Evolutionary conservation across 805 yeast species (phyloP).

Genomic region (Barnettozyma sucrosica): DNA sequence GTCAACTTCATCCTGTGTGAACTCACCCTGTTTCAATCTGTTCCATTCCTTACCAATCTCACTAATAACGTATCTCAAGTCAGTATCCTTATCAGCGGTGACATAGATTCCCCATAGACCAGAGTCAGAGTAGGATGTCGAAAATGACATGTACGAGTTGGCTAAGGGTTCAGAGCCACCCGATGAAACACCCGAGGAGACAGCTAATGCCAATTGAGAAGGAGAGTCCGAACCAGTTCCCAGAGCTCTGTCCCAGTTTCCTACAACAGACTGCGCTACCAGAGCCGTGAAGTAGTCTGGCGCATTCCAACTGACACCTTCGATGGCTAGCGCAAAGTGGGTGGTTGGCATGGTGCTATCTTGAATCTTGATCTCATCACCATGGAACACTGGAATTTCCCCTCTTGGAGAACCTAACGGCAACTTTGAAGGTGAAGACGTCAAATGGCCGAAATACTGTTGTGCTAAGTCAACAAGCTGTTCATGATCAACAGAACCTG

Average conservation of each 20-base stretch:
- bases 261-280: constrained; percentile 94
- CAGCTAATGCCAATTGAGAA: constrained; percentile 68
- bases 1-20: constrained; percentile 81
- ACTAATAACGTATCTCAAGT: constrained; percentile 62
- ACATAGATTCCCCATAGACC: constrained; percentile 97
- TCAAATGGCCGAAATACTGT: constrained; percentile 66
- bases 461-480: constrained; percentile 73
- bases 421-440: constrained; percentile 45
- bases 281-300: constrained; percentile 93
- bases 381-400: constrained; percentile 71
- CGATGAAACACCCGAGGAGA: constrained; percentile 50
- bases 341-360: constrained; percentile 83
- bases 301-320: constrained; percentile 96
- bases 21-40: constrained; percentile 70
- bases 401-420: constrained; percentile 65
- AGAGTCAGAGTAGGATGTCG: constrained; percentile 94
- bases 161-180: constrained; percentile 64
- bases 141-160: constrained; percentile 92
- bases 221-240: constrained; percentile 83
- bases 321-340: constrained; percentile 91
- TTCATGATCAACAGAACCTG: constrained; percentile 89
- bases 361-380: constrained; percentile 80
- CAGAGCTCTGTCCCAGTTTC: constrained; percentile 93
- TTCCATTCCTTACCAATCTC: constrained; percentile 86
- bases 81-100: constrained; percentile 62